A percentile compares a stretch with the other conserved stretches of the same genome.
Evolutionary conservation across 1,284 basidiomycete species (phyloP).

Genomic region (Dichomitus squalens): DNA sequence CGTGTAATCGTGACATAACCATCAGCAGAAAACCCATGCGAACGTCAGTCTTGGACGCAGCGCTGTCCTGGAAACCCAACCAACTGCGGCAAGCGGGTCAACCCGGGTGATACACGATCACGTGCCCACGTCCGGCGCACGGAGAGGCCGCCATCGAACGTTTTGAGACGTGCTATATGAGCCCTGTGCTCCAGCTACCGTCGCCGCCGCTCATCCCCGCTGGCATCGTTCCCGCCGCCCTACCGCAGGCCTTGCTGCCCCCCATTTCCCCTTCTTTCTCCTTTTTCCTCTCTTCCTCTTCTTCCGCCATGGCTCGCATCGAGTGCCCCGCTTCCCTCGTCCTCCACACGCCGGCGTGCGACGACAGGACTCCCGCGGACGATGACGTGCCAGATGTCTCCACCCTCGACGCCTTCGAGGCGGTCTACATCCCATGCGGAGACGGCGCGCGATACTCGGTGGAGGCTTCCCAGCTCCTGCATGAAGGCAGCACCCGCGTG

Average conservation of each 20-base stretch:
- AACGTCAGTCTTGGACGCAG: neutral
- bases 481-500: neutral
- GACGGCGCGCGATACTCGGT: conserved; percentile 7
- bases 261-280: neutral
- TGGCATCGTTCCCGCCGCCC: neutral
- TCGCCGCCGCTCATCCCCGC: neutral
- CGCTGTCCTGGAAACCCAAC: neutral
- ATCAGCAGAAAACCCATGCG: neutral
- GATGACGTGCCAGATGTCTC: conserved; percentile 6
- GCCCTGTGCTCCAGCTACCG: conserved; percentile 3
- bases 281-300: neutral
- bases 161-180: conserved; percentile 1
- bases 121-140: conserved; percentile 10
- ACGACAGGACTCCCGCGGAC: neutral
- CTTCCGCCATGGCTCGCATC: neutral
- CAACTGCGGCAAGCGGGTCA: conserved; percentile 6
- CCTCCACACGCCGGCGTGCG: conserved; percentile 6
- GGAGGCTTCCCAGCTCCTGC: conserved; percentile 4
- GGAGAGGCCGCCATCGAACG: neutral
- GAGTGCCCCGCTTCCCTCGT: conserved; percentile 5
- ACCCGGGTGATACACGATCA: conserved; percentile 13
- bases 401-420: conserved; percentile 5
- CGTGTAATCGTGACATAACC: neutral
- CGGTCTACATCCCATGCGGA: conserved; percentile 1
- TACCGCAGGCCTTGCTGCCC: neutral